These are phyloP conservation scores for Psilocybe subaeruginosa DNA, from an alignment of 768 basidiomycete genomes.

Conservation along the genomic window DNA sequence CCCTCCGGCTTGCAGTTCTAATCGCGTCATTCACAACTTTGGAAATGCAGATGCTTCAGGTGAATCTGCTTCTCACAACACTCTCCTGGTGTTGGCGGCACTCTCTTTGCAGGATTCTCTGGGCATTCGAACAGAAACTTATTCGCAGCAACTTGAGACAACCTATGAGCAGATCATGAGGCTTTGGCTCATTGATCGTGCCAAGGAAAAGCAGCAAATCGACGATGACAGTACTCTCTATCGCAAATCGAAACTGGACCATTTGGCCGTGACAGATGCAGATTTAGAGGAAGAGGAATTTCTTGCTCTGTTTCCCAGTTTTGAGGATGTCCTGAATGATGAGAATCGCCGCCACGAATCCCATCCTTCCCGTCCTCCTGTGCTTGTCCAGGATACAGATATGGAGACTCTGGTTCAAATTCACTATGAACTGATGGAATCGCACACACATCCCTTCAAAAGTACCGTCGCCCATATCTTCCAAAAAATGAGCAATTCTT, in stretches of 20 bases:
- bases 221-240: constrained; percentile 77
- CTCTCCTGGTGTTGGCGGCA: constrained; percentile 53
- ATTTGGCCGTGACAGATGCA: constrained; percentile 63
- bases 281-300: constrained; percentile 88
- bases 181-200: constrained; percentile 86
- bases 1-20: constrained; percentile 52
- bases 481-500: constrained; percentile 31
- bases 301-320: constrained; percentile 82
- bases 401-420: constrained; percentile 45
- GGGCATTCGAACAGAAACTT: constrained; percentile 35
- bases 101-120: constrained; percentile 46
- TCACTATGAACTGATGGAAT: constrained; percentile 43
- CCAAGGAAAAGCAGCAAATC: constrained; percentile 65
- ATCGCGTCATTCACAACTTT: constrained; percentile 31
- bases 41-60: constrained; percentile 29
- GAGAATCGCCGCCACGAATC: constrained; percentile 6
- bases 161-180: constrained; percentile 71
- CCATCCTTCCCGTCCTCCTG: constrained; percentile 15
- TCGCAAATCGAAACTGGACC: constrained; percentile 56
- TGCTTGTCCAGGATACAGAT: constrained; percentile 36
- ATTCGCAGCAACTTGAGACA: constrained; percentile 42
- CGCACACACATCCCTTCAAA: neutral
- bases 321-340: constrained; percentile 56
- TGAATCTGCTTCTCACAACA: constrained; percentile 38
- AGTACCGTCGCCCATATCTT: constrained; percentile 24